Evolutionary conservation across 352 stramenopile genomes (phyloP).

Genomic region (Globisporangium megalacanthum): DNA sequence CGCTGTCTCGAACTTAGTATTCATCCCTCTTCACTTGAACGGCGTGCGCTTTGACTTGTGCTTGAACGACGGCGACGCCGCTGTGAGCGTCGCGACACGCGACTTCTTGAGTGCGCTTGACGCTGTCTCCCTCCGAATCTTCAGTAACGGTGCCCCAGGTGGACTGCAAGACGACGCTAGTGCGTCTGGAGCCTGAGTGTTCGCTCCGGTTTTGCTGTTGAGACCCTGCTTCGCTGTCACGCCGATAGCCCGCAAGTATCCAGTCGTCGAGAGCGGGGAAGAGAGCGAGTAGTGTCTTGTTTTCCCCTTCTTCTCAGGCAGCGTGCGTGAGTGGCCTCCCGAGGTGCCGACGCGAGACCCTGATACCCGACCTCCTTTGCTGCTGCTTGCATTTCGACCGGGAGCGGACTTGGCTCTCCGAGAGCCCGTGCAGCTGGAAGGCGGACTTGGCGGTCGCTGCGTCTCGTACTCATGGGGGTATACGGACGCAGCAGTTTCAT

Average conservation of each 20-base stretch:
- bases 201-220: slow-evolving; percentile 1
- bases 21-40: slow-evolving; percentile 13
- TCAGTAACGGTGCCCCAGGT: slow-evolving; percentile 19
- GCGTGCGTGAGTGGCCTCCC: neutral
- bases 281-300: slow-evolving; percentile 1
- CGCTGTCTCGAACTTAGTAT: no score
- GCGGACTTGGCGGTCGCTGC: neutral
- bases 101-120: slow-evolving; percentile 54
- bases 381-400: neutral
- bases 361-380: neutral
- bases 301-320: slow-evolving; percentile 7
- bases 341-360: neutral
- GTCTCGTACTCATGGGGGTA: slow-evolving; percentile 3
- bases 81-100: slow-evolving; percentile 9
- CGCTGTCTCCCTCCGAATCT: slow-evolving; percentile 45
- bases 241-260: neutral
- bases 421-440: slow-evolving; percentile 7
- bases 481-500: neutral
- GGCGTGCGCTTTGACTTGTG: slow-evolving; percentile 24
- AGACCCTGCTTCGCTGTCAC: slow-evolving; percentile 10
- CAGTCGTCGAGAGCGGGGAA: neutral
- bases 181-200: slow-evolving; percentile 9
- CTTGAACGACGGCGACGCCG: slow-evolving; percentile 8
- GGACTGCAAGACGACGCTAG: neutral
- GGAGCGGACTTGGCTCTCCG: neutral